Conservation (phyloP, 163 green algal genomes). For the Scenedesmus sp. region DNA sequence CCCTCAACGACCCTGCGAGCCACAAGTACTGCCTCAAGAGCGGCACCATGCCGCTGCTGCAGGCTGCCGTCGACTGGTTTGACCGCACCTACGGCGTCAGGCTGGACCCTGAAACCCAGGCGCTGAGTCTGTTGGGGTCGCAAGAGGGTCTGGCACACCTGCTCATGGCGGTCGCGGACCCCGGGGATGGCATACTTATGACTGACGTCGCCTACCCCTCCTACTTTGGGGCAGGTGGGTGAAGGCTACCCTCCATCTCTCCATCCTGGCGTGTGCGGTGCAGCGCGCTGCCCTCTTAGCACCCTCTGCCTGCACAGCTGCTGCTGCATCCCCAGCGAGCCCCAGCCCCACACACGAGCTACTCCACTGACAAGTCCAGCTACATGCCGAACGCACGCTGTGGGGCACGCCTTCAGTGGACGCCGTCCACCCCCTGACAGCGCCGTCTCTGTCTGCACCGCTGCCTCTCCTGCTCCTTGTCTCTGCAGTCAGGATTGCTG, state of each 20-base stretch:
- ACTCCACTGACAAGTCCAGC: too few relatives aligned
- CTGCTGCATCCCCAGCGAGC: too few relatives aligned
- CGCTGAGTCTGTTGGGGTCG: constrained; percentile 63
- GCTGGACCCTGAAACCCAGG: constrained; percentile 60
- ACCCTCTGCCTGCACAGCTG: not conserved
- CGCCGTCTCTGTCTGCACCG: not conserved
- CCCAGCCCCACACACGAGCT: too few relatives aligned
- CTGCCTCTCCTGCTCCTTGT: not conserved
- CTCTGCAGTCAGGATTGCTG: constrained; percentile 58
- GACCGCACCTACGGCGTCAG: constrained; percentile 16
- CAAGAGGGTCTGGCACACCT: constrained; percentile 73
- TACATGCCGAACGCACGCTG: too few relatives aligned
- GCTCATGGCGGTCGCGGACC: constrained; percentile 66
- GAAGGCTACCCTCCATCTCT: too few relatives aligned
- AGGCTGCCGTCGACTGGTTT: constrained; percentile 59
- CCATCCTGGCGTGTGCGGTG: not conserved
- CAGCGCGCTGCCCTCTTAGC: not conserved
- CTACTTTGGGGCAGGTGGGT: constrained; percentile 67
- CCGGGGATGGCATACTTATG: constrained; percentile 66
- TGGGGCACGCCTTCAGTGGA: too few relatives aligned
- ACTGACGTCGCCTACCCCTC: constrained; percentile 64
- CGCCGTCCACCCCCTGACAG: too few relatives aligned
- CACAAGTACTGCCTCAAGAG: constrained; percentile 70
- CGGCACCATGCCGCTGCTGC: constrained; percentile 64
- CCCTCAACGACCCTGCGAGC: constrained; percentile 62